phyloP scores from a whole-genome alignment of 306 rosid genomes.

The Inga leiocalycina region DNA sequence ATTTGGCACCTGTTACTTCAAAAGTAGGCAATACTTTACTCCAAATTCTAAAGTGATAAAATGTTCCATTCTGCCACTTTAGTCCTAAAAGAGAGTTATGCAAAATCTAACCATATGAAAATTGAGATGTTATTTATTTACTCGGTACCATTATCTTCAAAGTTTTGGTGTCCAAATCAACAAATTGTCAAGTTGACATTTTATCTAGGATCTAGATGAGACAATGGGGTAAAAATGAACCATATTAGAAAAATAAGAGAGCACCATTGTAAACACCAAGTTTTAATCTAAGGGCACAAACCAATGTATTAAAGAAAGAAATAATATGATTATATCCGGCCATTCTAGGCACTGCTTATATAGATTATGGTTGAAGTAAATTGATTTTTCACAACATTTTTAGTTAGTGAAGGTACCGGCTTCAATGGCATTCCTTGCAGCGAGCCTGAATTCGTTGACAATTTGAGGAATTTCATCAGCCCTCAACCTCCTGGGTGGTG shows the following conservation, averaged over 20 bases:
- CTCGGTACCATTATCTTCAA: background rate
- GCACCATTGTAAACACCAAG: background rate
- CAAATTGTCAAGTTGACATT: background rate
- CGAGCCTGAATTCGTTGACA: background rate
- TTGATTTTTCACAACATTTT: background rate
- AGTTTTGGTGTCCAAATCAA: background rate
- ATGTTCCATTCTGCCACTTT: background rate
- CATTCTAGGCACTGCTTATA: background rate
- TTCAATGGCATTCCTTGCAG: background rate
- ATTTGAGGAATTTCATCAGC: background rate
- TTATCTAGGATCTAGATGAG: background rate
- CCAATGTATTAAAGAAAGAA: background rate
- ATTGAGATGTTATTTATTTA: background rate
- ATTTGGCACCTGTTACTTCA: background rate
- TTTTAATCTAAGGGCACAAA: background rate
- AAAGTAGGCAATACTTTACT: background rate
- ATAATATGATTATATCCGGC: background rate
- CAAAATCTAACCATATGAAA: background rate
- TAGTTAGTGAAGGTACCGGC: background rate
- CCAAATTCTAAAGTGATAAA: background rate
- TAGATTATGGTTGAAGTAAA: background rate
- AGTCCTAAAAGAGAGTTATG: background rate
- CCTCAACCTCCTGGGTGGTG: background rate
- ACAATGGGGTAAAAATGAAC: background rate
- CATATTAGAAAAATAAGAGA: background rate